These are phyloP conservation scores for Penicillium flavigenum DNA, from an alignment of 495 filamentous ascomycete genomes.

Conservation along the genomic window DNA sequence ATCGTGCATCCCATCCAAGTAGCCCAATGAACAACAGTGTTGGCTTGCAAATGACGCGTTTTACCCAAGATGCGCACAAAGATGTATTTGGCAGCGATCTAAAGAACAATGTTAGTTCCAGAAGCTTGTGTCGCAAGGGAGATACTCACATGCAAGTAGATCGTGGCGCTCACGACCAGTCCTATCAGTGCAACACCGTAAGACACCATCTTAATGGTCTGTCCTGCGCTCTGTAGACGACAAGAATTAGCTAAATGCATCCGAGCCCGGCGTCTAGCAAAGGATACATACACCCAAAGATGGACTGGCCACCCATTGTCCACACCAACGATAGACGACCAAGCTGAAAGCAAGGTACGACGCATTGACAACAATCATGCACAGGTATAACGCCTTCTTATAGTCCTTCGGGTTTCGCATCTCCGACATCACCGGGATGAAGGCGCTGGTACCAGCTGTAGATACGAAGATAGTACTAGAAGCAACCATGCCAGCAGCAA, in stretches of 20 bases:
- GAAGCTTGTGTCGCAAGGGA: background rate
- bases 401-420: constrained; percentile 67
- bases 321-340: constrained; percentile 68
- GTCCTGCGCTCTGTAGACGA: constrained; percentile 49
- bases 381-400: constrained; percentile 58
- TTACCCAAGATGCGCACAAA: constrained; percentile 55
- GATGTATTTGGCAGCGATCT: constrained; percentile 56
- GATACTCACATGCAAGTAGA: constrained; percentile 55
- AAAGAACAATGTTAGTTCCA: background rate
- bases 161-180: constrained; percentile 47
- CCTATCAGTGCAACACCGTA: constrained; percentile 74
- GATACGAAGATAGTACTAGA: constrained; percentile 41
- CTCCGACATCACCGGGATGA: constrained; percentile 72
- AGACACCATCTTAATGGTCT: constrained; percentile 59
- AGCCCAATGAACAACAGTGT: constrained; percentile 40
- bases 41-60: constrained; percentile 52
- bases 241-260: background rate
- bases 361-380: constrained; percentile 58
- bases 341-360: constrained; percentile 55
- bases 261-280: background rate
- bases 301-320: constrained; percentile 63
- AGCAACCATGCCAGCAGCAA: constrained; percentile 39
- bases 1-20: constrained; percentile 56
- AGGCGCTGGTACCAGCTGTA: constrained; percentile 60
- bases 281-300: constrained; percentile 52